These are phyloP conservation scores for Cercophora scortea DNA, from an alignment of 495 filamentous ascomycete species.

Conservation along the genomic window DNA sequence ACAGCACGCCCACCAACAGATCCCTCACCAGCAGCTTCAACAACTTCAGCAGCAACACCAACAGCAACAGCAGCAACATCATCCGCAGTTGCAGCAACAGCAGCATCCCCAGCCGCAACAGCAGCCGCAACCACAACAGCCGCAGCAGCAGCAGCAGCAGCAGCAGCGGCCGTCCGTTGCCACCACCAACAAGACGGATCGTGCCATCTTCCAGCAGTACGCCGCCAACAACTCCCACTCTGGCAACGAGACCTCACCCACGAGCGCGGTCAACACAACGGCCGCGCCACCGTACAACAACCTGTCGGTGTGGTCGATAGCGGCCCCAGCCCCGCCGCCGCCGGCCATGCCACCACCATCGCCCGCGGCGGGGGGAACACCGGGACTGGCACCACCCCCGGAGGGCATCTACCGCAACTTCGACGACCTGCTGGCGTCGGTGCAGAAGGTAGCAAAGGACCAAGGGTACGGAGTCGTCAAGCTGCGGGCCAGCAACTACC, in stretches of 20 bases:
- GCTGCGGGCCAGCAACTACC: constrained; percentile 43
- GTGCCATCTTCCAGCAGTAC: constrained; percentile 23
- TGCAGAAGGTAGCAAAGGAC: constrained; percentile 39
- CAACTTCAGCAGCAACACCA: constrained; percentile 6
- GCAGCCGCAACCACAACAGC: constrained; percentile 10
- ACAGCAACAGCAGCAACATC: constrained; percentile 18
- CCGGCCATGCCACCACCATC: constrained; percentile 19
- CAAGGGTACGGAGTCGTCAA: constrained; percentile 45
- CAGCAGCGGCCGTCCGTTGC: constrained; percentile 15
- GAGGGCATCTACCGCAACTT: constrained; percentile 39
- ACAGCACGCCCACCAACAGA: constrained; percentile 6
- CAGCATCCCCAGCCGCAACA: constrained; percentile 6
- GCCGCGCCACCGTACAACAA: constrained; percentile 20
- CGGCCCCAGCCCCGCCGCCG: constrained; percentile 18
- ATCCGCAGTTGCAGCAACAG: constrained; percentile 9
- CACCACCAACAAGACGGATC: constrained; percentile 16
- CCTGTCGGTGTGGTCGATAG: constrained; percentile 16
- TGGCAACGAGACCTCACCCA: constrained; percentile 22
- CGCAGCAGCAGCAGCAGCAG: constrained; percentile 13
- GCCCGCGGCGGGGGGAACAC: constrained; percentile 23
- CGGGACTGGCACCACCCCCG: constrained; percentile 35
- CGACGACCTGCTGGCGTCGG: constrained; percentile 34
- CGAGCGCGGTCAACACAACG: constrained; percentile 27
- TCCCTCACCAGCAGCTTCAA: constrained; percentile 7
- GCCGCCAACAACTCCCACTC: constrained; percentile 21